Evolutionary conservation across 1,284 basidiomycete genomes (phyloP).

Genomic region (Moesziomyces globuligerus): DNA sequence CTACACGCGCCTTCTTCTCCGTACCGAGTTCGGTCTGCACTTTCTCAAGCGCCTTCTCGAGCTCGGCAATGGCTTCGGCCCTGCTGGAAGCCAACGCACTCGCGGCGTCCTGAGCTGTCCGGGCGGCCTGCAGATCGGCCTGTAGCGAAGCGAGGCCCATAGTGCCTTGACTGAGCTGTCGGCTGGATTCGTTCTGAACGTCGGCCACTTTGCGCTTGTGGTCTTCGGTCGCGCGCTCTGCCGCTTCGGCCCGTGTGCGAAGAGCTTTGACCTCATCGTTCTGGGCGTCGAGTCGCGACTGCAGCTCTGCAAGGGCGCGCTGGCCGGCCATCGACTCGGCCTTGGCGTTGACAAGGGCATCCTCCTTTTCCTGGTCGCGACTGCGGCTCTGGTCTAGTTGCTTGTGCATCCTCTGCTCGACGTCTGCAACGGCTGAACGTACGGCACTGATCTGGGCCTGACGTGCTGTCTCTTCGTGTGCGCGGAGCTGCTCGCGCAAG

Average conservation of each 20-base stretch:
- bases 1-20: constrained; percentile 3
- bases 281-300: constrained; percentile 13
- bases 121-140: constrained; percentile 10
- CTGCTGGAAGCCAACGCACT: constrained; percentile 12
- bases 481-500: constrained; percentile 10
- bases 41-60: constrained; percentile 15
- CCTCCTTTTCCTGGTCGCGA: constrained; percentile 31
- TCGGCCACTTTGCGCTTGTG: constrained; percentile 23
- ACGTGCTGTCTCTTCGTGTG: constrained; percentile 13
- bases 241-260: constrained; percentile 19
- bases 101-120: neutral
- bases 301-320: constrained; percentile 22
- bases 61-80: constrained; percentile 15
- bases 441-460: constrained; percentile 19
- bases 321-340: constrained; percentile 23
- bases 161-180: constrained; percentile 9
- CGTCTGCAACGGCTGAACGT: constrained; percentile 19
- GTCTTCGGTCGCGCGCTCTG: constrained; percentile 19
- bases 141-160: constrained; percentile 21
- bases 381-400: constrained; percentile 23
- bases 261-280: constrained; percentile 18
- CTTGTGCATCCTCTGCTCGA: constrained; percentile 18
- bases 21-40: constrained; percentile 7
- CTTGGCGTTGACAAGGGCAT: constrained; percentile 28
- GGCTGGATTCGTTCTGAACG: constrained; percentile 5